phyloP scores from a whole-genome alignment of 129 eudicot species.

The Centella asiatica region DNA sequence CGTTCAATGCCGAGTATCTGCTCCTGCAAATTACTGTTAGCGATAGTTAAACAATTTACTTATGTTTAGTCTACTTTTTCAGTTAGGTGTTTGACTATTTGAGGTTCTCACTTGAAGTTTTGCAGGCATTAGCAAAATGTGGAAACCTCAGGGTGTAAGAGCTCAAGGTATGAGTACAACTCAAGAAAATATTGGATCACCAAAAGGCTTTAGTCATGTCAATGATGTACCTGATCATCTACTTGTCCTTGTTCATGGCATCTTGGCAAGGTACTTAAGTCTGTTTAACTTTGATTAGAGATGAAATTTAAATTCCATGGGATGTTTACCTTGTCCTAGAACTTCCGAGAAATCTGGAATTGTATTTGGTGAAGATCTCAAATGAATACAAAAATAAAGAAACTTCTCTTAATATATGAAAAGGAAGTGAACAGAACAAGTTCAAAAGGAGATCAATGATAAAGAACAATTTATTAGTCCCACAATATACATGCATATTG shows the following conservation, averaged over 20 bases:
- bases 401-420: no score
- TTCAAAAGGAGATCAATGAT: no score
- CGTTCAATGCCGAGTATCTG: no score
- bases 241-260: conserved; percentile 97
- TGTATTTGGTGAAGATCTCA: no score
- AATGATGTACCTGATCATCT: conserved; percentile 80
- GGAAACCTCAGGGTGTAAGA: conserved; percentile 33
- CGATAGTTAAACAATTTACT: conserved; percentile 1
- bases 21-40: not conserved
- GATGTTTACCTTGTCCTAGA: not conserved
- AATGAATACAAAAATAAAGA: no score
- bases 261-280: conserved; percentile 66
- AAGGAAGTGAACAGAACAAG: no score
- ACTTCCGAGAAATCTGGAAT: not conserved
- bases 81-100: not conserved
- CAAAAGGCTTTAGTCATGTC: conserved; percentile 17
- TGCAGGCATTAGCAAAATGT: conserved; percentile 43
- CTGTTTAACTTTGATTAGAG: not conserved
- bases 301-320: not conserved
- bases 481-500: no score
- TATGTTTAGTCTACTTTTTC: not conserved
- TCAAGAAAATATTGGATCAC: conserved; percentile 41
- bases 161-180: conserved; percentile 67
- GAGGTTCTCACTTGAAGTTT: conserved; percentile 4
- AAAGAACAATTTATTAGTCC: no score